Evolutionary conservation across 495 filamentous ascomycete species (phyloP), one percentile per base, ranked within the genome.

Genomic region (Penicillium odoratum): DNA sequence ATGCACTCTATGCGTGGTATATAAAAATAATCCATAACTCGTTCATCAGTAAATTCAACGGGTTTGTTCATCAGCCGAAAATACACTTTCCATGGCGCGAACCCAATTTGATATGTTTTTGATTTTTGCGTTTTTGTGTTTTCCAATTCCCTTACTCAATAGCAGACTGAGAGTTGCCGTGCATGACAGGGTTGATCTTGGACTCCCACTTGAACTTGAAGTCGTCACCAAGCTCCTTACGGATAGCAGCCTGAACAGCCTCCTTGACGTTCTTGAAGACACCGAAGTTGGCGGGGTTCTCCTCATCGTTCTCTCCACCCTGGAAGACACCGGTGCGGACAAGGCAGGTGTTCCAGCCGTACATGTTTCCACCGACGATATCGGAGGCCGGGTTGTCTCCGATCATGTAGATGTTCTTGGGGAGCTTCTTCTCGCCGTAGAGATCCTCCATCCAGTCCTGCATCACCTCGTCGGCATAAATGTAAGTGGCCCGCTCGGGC

Each of bases 321-420:
- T 83, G 81, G 75, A 78, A 84, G 43, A 85, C 82, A 69, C 83
- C 83, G 7, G 83, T 85, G 62, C 82, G 79, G 54, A 85, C 83
- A 40, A 91, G 69, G 74, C 88, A 77, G 68, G 85, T 91, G 75
- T 91, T 91, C 88, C 88, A 91, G 53, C 87, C 86, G 74, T 92
- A 89, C 77, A 87, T 85, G 76, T 91, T 91, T 50, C 88, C 87
- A 60, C 88, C 87, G 62, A 89, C 78, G 69, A 92, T 91, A 67
- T 91, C 88, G 43, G 86, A 89, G 30, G 85, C 85, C 21, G 87
- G 88, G 76, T 91, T 91, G 75, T 92, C 88, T 60, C 88, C 88
- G 48, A 92, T 74, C 88, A 92, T 92, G 81, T 92, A 91, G 68
- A 91, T 75, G 71, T 91, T 89, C 66, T 84, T 63, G 5, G 88